phyloP scores from a whole-genome alignment of 352 stramenopile genomes.

The Pythium guiyangense region DNA sequence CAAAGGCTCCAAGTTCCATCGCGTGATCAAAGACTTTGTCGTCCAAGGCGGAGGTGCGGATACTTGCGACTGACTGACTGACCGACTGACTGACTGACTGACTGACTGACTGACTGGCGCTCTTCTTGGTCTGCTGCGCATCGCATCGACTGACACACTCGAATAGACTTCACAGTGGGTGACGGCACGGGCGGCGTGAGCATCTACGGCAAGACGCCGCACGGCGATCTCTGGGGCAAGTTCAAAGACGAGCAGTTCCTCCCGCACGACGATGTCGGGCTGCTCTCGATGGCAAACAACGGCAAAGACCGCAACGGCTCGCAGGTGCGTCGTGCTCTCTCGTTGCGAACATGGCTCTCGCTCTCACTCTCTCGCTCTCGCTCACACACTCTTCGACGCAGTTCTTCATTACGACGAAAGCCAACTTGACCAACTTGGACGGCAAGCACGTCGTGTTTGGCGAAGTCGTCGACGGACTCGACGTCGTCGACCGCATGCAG shows the following conservation, averaged over 20 bases:
- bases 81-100: too few relatives aligned
- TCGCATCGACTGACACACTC: not conserved
- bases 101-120: not conserved
- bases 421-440: conserved; percentile 73
- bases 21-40: conserved; percentile 92
- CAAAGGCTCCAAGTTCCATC: conserved; percentile 88
- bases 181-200: conserved; percentile 75
- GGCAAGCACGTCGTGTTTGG: conserved; percentile 97
- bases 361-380: not conserved
- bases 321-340: conserved; percentile 30
- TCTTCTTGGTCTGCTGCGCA: not conserved
- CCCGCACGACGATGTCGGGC: conserved; percentile 59
- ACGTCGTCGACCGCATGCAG: conserved; percentile 70
- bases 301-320: conserved; percentile 70
- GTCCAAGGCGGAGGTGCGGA: conserved; percentile 76
- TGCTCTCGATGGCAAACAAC: conserved; percentile 83
- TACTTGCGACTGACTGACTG: too few relatives aligned
- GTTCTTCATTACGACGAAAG: conserved; percentile 81
- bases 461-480: conserved; percentile 82
- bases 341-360: not conserved
- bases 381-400: conserved; percentile 12
- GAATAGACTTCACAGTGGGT: conserved; percentile 52
- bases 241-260: conserved; percentile 83
- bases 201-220: conserved; percentile 64
- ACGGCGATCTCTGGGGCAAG: conserved; percentile 75